Evolutionary conservation across 2,329 filamentous ascomycete genomes (phyloP).

Genomic region (Fusarium coffeatum): DNA sequence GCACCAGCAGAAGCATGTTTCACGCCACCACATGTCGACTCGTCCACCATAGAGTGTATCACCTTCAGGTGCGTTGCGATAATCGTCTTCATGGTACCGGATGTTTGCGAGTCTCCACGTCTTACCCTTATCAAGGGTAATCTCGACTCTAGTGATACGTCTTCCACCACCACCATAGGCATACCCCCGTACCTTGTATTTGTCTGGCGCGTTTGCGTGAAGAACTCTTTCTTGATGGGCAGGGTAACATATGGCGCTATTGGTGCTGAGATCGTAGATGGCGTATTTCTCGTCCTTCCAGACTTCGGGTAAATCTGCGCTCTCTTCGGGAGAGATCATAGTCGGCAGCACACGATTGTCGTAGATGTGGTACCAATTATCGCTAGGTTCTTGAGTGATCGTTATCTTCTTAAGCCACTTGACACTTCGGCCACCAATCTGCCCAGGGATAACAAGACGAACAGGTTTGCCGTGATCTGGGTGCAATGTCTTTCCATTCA

Average conservation of each 20-base stretch:
- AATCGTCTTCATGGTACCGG: conserved; percentile 86
- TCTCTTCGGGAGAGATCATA: conserved; percentile 84
- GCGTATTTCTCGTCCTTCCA: conserved; percentile 93
- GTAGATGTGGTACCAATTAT: conserved; percentile 96
- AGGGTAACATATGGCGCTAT: conserved; percentile 84
- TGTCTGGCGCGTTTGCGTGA: conserved; percentile 59
- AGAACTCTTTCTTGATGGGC: conserved; percentile 77
- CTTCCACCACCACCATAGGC: conserved; percentile 91
- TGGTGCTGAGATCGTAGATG: conserved; percentile 91
- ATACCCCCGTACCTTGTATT: conserved; percentile 80
- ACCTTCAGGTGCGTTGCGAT: conserved; percentile 70
- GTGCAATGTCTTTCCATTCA: conserved; percentile 85
- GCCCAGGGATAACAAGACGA: conserved; percentile 85
- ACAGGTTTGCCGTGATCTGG: conserved; percentile 90
- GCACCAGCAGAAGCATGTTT: conserved; percentile 90
- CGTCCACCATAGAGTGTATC: conserved; percentile 78
- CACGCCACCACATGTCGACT: conserved; percentile 84
- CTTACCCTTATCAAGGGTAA: conserved; percentile 85
- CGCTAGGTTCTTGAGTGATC: conserved; percentile 80
- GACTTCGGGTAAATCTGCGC: conserved; percentile 76
- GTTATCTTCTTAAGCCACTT: conserved; percentile 91
- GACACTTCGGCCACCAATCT: conserved; percentile 91
- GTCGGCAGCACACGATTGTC: conserved; percentile 92
- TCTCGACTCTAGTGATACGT: conserved; percentile 82
- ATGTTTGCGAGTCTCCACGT: conserved; percentile 83